These are phyloP conservation scores for Malbranchea cinnamomea DNA, from an alignment of 2,329 filamentous ascomycete genomes.

Conservation along the genomic window DNA sequence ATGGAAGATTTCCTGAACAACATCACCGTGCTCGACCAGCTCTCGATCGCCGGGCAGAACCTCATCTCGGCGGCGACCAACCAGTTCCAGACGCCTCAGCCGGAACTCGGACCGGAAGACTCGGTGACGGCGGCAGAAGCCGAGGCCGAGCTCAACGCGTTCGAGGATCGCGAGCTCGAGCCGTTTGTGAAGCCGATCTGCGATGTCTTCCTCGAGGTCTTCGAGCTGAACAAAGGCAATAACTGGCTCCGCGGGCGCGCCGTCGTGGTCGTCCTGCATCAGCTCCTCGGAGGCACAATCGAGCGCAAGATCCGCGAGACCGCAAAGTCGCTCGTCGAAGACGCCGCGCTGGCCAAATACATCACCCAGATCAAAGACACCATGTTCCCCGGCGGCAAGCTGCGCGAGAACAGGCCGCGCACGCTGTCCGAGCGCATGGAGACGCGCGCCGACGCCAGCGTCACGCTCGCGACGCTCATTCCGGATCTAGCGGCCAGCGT, in stretches of 20 bases:
- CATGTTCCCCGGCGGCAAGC: slow-evolving; percentile 55
- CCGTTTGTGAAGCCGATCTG: slow-evolving; percentile 98
- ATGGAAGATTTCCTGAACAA: slow-evolving; percentile 98
- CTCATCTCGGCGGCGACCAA: slow-evolving; percentile 42
- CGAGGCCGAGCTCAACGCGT: slow-evolving; percentile 84
- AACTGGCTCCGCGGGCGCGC: slow-evolving; percentile 94
- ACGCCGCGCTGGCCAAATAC: slow-evolving; percentile 59
- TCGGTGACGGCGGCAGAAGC: slow-evolving; percentile 52
- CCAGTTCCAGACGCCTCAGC: slow-evolving; percentile 27
- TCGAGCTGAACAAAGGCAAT: slow-evolving; percentile 85
- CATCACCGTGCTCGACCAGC: slow-evolving; percentile 85
- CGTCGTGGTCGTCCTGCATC: slow-evolving; percentile 90
- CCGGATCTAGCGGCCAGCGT: slow-evolving; percentile 88
- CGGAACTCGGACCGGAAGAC: slow-evolving; percentile 24
- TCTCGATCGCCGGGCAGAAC: slow-evolving; percentile 84
- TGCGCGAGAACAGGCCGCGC: slow-evolving; percentile 39
- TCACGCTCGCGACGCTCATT: slow-evolving; percentile 77
- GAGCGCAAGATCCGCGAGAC: slow-evolving; percentile 88
- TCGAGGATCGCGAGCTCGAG: slow-evolving; percentile 75
- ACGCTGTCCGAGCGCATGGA: slow-evolving; percentile 59
- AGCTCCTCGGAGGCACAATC: slow-evolving; percentile 87
- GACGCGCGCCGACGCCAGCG: slow-evolving; percentile 70
- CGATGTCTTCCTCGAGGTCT: slow-evolving; percentile 90
- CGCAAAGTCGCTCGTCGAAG: slow-evolving; percentile 56
- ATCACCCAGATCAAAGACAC: slow-evolving; percentile 56